Conservation (phyloP, 257 asterid genomes). For the Euphrasia confusa region DNA sequence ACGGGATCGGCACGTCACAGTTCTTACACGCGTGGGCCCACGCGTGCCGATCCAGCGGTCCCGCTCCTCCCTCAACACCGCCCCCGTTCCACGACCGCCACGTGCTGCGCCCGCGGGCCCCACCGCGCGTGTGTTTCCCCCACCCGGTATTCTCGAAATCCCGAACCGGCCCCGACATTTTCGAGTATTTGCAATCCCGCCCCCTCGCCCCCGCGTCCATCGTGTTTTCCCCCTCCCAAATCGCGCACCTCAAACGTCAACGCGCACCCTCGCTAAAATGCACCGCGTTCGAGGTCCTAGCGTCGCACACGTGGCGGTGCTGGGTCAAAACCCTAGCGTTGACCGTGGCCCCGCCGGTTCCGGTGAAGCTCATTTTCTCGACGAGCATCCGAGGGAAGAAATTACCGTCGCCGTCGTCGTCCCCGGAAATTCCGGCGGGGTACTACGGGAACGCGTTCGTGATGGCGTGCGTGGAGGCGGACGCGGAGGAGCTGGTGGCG, state of each 20-base stretch:
- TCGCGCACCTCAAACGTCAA: slow-evolving; percentile 55
- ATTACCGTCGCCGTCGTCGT: slow-evolving; percentile 17
- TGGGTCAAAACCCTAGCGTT: slow-evolving; percentile 61
- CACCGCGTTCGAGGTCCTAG: slow-evolving; percentile 66
- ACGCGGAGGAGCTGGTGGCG: slow-evolving; percentile 40
- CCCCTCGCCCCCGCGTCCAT: slow-evolving; percentile 53
- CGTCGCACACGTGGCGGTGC: slow-evolving; percentile 80
- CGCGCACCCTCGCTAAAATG: slow-evolving; percentile 60
- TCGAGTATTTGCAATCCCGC: slow-evolving; percentile 47
- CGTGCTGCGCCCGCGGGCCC: slow-evolving; percentile 54
- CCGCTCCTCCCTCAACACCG: slow-evolving; percentile 9
- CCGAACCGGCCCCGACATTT: slow-evolving; percentile 31
- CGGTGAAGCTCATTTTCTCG: slow-evolving; percentile 60
- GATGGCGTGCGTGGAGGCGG: slow-evolving; percentile 60
- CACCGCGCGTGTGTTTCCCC: slow-evolving; percentile 33
- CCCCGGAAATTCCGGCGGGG: slow-evolving; percentile 40
- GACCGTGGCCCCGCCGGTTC: slow-evolving; percentile 20
- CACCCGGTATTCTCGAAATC: slow-evolving; percentile 47
- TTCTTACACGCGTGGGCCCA: slow-evolving; percentile 89
- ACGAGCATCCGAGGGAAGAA: slow-evolving; percentile 37
- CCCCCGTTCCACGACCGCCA: slow-evolving; percentile 61
- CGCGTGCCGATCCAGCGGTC: slow-evolving; percentile 23
- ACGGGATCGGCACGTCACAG: slow-evolving; percentile 77
- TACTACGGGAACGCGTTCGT: slow-evolving; percentile 81
- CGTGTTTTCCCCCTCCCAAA: slow-evolving; percentile 48